Conservation (phyloP, 1,139 yeast species). For the Geotrichum macrosporum region DNA sequence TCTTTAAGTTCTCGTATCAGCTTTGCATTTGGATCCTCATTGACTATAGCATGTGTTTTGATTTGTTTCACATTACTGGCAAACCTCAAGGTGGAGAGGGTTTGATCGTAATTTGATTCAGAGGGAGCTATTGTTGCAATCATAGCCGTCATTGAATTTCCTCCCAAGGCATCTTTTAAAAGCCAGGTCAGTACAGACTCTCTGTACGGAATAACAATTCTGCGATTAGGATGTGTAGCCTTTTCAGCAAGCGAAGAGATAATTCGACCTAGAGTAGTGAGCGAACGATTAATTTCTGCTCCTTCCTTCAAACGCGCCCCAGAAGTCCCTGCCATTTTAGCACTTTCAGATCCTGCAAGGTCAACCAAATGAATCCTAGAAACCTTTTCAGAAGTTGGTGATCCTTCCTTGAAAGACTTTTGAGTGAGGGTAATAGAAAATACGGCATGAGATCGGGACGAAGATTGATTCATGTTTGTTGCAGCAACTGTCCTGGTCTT, state of each 20-base stretch:
- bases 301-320: conserved; percentile 84
- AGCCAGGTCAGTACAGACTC: conserved; percentile 61
- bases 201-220: conserved; percentile 50
- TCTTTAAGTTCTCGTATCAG: conserved; percentile 32
- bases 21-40: conserved; percentile 29
- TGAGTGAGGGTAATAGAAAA: conserved; percentile 48
- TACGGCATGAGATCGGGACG: conserved; percentile 90
- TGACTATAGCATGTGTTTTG: conserved; percentile 27
- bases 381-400: conserved; percentile 25
- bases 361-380: conserved; percentile 68
- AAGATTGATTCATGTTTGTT: conserved; percentile 72
- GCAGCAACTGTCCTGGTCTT: conserved; percentile 72
- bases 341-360: conserved; percentile 92
- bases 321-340: conserved; percentile 46
- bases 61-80: conserved; percentile 40
- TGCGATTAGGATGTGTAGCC: conserved; percentile 23
- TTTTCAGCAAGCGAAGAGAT: conserved; percentile 41
- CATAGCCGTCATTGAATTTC: conserved; percentile 65
- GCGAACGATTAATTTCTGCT: conserved; percentile 81
- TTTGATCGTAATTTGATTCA: conserved; percentile 52
- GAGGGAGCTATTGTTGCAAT: conserved; percentile 64
- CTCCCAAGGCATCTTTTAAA: conserved; percentile 59
- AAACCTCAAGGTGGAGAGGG: conserved; percentile 57
- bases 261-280: conserved; percentile 83
- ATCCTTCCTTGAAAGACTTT: conserved; percentile 47